Conservation (phyloP, 805 yeast species). For the Metschnikowia colocasiae region DNA sequence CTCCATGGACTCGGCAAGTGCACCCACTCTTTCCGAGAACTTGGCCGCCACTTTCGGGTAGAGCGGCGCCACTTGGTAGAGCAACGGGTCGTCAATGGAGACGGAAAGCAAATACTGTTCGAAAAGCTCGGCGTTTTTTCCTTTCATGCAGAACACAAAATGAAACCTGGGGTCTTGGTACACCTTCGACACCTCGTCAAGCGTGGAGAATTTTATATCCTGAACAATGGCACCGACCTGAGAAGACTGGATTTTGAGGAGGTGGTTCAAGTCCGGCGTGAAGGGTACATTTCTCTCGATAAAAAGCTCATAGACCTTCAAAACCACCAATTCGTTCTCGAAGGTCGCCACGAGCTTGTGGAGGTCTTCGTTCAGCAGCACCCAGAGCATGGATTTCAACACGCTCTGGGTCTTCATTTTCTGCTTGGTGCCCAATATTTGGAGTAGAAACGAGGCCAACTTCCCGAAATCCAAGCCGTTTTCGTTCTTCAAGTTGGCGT, state of each 20-base stretch:
- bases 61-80: conserved; percentile 14
- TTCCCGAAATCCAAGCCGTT: neutral
- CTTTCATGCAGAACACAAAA: neutral
- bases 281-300: conserved; percentile 6
- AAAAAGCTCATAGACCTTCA: conserved; percentile 7
- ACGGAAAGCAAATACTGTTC: neutral
- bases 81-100: conserved; percentile 9
- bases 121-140: neutral
- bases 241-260: conserved; percentile 8
- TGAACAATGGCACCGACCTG: conserved; percentile 10
- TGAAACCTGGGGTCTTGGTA: neutral
- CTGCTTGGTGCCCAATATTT: neutral
- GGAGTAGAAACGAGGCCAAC: neutral
- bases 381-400: conserved; percentile 25
- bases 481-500: conserved; percentile 1
- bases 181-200: conserved; percentile 1
- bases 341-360: conserved; percentile 7
- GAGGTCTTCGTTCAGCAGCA: conserved; percentile 23
- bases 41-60: conserved; percentile 10
- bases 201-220: conserved; percentile 1
- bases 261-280: conserved; percentile 8
- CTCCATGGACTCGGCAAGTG: conserved; percentile 16
- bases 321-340: conserved; percentile 6
- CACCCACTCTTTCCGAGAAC: conserved; percentile 11
- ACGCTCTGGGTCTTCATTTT: conserved; percentile 16